Conservation (phyloP, 2,329 filamentous ascomycete genomes). For the Chaetoscypha palmicola region DNA sequence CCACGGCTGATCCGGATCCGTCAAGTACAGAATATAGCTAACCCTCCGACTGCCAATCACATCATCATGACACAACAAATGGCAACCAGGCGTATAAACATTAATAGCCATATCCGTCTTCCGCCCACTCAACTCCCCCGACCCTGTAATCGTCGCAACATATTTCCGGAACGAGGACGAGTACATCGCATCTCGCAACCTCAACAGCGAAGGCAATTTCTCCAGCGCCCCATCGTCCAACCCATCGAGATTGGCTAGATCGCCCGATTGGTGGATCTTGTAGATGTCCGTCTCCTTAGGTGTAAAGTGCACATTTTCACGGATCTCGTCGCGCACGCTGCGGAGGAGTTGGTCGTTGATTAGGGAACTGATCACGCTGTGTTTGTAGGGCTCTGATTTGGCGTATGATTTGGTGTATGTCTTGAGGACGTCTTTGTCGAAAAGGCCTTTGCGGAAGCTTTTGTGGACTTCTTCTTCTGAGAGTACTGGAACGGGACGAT, state of each 20-base stretch:
- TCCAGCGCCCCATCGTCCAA: conserved; percentile 79
- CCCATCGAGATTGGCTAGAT: conserved; percentile 92
- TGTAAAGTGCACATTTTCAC: conserved; percentile 86
- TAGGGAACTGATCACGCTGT: conserved; percentile 78
- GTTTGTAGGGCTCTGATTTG: conserved; percentile 70
- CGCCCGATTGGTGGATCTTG: conserved; percentile 97
- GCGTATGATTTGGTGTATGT: conserved; percentile 57
- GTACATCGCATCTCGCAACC: conserved; percentile 91
- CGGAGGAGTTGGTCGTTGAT: conserved; percentile 78
- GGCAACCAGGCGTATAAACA: conserved; percentile 93
- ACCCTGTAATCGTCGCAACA: conserved; percentile 76
- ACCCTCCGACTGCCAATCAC: conserved; percentile 95
- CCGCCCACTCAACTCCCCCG: conserved; percentile 78
- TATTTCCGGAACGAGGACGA: conserved; percentile 84
- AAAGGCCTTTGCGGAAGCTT: conserved; percentile 59
- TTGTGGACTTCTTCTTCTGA: conserved; percentile 28
- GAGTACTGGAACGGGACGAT: conserved; percentile 19
- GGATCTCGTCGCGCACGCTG: conserved; percentile 80
- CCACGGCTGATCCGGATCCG: conserved; percentile 87
- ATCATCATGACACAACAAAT: conserved; percentile 94
- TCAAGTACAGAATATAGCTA: conserved; percentile 95
- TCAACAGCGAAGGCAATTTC: conserved; percentile 81
- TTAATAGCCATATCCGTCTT: conserved; percentile 99
- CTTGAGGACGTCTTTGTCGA: conserved; percentile 50
- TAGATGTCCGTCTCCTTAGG: conserved; percentile 99